Evolutionary conservation across 2,329 filamentous ascomycete species (phyloP).

Genomic region (Aspergillus tamarii): DNA sequence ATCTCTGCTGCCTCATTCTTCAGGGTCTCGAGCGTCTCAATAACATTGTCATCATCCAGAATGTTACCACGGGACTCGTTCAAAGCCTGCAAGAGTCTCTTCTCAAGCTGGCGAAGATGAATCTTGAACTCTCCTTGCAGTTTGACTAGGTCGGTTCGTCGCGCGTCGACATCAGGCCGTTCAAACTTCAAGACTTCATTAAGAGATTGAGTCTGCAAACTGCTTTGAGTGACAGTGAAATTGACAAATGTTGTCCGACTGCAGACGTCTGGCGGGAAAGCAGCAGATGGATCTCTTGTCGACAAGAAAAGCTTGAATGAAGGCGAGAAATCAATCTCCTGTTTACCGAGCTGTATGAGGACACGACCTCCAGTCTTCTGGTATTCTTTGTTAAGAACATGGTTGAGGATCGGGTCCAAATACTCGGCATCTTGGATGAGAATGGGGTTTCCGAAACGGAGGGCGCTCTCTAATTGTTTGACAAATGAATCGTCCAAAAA

Average conservation of each 20-base stretch:
- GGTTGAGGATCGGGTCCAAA: slow-evolving; percentile 94
- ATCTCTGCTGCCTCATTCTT: slow-evolving; percentile 98
- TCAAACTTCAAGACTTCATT: slow-evolving; percentile 98
- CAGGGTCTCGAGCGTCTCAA: slow-evolving; percentile 93
- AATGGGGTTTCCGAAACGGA: slow-evolving; percentile 97
- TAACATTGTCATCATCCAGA: slow-evolving; percentile 96
- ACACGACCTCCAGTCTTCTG: slow-evolving; percentile 98
- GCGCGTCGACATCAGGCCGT: slow-evolving; percentile 93
- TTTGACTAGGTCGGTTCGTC: slow-evolving; percentile 96
- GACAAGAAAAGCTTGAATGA: slow-evolving; percentile 94
- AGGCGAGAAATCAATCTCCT: slow-evolving; percentile 98
- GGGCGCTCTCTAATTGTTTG: slow-evolving; percentile 93
- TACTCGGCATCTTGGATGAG: slow-evolving; percentile 98
- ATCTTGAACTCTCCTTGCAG: slow-evolving; percentile 98
- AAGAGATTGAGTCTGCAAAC: slow-evolving; percentile 94
- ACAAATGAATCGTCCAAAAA: slow-evolving; percentile 98
- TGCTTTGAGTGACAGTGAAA: slow-evolving; percentile 98
- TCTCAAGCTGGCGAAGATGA: slow-evolving; percentile 94
- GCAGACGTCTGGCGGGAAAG: slow-evolving; percentile 95
- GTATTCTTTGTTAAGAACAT: slow-evolving; percentile 99
- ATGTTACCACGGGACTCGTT: slow-evolving; percentile 98
- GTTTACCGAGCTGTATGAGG: slow-evolving; percentile 95
- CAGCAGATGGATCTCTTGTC: slow-evolving; percentile 92
- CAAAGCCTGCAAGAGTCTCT: slow-evolving; percentile 87
- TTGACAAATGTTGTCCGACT: slow-evolving; percentile 99